Evolutionary conservation across 352 stramenopile genomes (phyloP).

Genomic region (Porosira glacialis): DNA sequence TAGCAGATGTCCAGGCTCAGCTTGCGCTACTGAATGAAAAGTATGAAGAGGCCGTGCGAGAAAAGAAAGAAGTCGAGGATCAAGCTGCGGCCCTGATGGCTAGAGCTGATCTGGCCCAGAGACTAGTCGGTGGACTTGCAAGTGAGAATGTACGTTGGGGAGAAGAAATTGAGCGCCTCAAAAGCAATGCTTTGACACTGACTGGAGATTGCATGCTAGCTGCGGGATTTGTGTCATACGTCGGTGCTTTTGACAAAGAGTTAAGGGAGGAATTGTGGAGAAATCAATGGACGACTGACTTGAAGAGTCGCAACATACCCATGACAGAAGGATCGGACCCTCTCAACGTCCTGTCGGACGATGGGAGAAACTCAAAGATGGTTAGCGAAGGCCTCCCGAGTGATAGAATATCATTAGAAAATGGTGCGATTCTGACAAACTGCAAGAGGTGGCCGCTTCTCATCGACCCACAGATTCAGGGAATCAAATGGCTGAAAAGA

Average conservation of each 20-base stretch:
- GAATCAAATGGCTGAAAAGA: conserved; percentile 94
- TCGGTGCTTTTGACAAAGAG: conserved; percentile 91
- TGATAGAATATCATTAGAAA: conserved; percentile 96
- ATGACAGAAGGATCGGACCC: conserved; percentile 90
- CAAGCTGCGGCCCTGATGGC: conserved; percentile 89
- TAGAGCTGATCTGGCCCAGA: conserved; percentile 88
- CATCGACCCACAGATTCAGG: conserved; percentile 95
- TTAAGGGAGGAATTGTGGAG: conserved; percentile 84
- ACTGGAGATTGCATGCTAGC: conserved; percentile 93
- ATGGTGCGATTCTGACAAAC: conserved; percentile 93
- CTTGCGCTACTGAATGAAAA: conserved; percentile 88
- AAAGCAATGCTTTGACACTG: conserved; percentile 88
- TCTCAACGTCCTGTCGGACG: conserved; percentile 90
- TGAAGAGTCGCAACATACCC: conserved; percentile 80
- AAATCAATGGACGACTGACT: conserved; percentile 35
- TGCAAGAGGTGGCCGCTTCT: conserved; percentile 93
- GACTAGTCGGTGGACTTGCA: conserved; percentile 90
- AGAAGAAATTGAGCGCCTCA: conserved; percentile 91
- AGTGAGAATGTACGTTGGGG: conserved; percentile 95
- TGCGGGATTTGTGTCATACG: conserved; percentile 94
- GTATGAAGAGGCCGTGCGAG: conserved; percentile 88
- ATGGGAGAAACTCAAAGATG: conserved; percentile 94
- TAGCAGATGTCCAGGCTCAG: conserved; percentile 88
- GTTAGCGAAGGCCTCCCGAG: conserved; percentile 92
- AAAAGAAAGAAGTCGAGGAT: conserved; percentile 93